Evolutionary conservation across 2,329 filamentous ascomycete species (phyloP), one percentile per base, ranked within the genome.

Genomic region (Trichoderma sp.): DNA sequence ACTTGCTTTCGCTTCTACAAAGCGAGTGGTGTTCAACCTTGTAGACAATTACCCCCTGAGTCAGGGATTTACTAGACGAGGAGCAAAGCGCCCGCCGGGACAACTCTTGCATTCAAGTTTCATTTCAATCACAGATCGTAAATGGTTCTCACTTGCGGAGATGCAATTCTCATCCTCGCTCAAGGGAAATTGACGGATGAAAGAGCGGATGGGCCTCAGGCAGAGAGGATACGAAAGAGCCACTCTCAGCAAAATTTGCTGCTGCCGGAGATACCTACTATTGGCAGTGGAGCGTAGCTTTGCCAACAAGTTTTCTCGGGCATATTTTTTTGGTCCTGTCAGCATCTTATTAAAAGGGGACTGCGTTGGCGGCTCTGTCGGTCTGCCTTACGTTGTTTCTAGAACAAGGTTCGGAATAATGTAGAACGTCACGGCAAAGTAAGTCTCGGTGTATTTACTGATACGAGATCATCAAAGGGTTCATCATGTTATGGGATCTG

Each of bases 31-130:
- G 52, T 7, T 43, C 32, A 28, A 21, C n/a, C 21, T 28, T 46
- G 13, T 24, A 43, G 18, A 30, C 49, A 43, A 61, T 49, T 52
- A 37, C 54, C 60, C 60, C 60, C 60, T 64, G 60, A 64, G 60
- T 54, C 60, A 64, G 60, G 60, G 60, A 64, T 64, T 24, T 13
- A 18, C 26, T 1, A 28, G 21, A 64, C 60, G 49, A 18, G 60
- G 37, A 34, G 21, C 46, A 24, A n/a, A 21, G 16, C 16, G 16
- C 26, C 26, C 11, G 34, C 60, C 21, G 13, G 6, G n/a, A 54
- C 32, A 37, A 37, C 4, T 37, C 46, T 63, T 63, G 49, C 60
- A 43, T 49, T 60, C 46, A 14, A 26, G 14, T 8, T 28, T 24
- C 28, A 24, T 51, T 30, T 46, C 16, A 13, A 18, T 51, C 24